Evolutionary conservation across 2,329 filamentous ascomycete genomes (phyloP), one percentile per base, ranked within the genome.

Genomic region (Didymella pinodella): DNA sequence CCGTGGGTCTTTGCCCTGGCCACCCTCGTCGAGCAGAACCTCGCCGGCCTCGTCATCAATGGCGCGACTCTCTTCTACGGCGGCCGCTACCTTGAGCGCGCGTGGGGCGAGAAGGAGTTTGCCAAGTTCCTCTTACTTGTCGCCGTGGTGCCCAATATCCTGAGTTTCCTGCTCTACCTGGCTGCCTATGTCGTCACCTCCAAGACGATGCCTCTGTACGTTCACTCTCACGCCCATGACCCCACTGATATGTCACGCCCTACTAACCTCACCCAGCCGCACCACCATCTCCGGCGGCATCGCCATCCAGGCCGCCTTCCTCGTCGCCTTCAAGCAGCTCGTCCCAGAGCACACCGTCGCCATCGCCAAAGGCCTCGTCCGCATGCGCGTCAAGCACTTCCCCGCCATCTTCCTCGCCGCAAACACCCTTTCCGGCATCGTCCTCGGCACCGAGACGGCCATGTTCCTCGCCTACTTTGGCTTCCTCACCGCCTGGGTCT

Each of bases 341-440:
- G 90, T 98, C 34, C 95, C 95, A 22, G 93, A 97, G 62, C 95
- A 99, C 78, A 99, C 95, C 11, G 94, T 98, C 52, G 95, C 94
- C 4, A 86, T 99, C 58, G 94, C 97, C 81, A 90, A 90, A 65
- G 93, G 93, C 64, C 81, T 97, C 61, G 77, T 98, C 59, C 96
- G 95, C 60, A 88, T 98, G 77, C 91, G 94, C 67, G 93, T 99
- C 54, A 88, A 89, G 75, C 88, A 90, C 75, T 89, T 90, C 81
- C 96, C 80, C 63, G 95, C 80, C 83, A 90, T 88, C 76, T 97
- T 84, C 82, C 87, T 84, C 64, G 77, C 91, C 57, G 85, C 96
- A 60, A 88, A 91, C 65, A 83, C 89, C 32, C 81, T 91, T 52
- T 87, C 87, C 29, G 86, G 87, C 32, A 76, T 89, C 1, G 66